These are phyloP conservation scores for Populus euphratica DNA, from an alignment of 345 rosid species.

Conservation along the genomic window DNA sequence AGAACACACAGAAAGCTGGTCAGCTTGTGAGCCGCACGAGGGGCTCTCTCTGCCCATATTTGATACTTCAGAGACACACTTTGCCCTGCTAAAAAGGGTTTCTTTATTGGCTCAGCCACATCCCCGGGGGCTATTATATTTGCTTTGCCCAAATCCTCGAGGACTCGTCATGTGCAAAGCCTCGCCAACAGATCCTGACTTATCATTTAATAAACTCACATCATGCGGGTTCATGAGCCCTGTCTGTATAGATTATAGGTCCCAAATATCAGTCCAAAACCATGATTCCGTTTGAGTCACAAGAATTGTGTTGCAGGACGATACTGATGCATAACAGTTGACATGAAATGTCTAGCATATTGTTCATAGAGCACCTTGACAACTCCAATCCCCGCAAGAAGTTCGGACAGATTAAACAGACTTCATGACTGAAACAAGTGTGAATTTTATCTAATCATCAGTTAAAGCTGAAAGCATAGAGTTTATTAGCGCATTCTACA, in stretches of 20 bases:
- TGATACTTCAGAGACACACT: constrained; percentile 9
- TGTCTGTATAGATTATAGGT: not conserved
- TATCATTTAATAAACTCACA: not conserved
- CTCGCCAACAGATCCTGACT: not conserved
- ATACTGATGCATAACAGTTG: too few relatives aligned
- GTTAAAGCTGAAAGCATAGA: too few relatives aligned
- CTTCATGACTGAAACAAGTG: too few relatives aligned
- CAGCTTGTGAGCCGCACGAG: constrained; percentile 71
- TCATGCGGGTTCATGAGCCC: not conserved
- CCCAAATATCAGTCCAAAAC: not conserved
- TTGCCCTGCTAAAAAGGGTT: constrained; percentile 2
- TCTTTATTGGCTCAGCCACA: constrained; percentile 1
- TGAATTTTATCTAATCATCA: too few relatives aligned
- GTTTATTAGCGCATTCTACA: too few relatives aligned
- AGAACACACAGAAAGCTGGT: constrained; percentile 24
- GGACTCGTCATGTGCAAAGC: constrained; percentile 7
- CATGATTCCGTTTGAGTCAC: not conserved
- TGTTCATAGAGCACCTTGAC: too few relatives aligned
- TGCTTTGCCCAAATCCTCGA: not conserved
- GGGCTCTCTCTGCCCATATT: constrained; percentile 35
- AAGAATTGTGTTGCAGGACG: not conserved
- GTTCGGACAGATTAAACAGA: too few relatives aligned
- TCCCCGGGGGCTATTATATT: constrained; percentile 18
- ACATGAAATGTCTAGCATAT: too few relatives aligned
- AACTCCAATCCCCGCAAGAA: too few relatives aligned